phyloP scores from a whole-genome alignment of 768 basidiomycete species.

The Tephrocybe rancida region DNA sequence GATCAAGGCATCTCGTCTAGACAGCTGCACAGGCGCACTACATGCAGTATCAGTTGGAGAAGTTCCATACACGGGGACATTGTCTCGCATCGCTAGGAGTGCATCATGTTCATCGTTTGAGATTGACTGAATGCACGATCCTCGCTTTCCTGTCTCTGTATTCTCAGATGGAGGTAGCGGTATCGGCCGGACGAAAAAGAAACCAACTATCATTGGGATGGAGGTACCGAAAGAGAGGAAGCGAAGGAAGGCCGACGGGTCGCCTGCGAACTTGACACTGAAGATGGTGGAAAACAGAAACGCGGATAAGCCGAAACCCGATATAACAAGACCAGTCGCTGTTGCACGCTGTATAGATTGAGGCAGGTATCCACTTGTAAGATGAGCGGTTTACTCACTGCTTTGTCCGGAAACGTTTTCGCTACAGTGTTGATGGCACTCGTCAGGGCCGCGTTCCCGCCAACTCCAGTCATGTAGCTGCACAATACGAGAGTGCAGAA shows the following conservation, averaged over 20 bases:
- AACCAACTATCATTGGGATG: conserved; percentile 75
- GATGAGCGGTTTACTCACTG: too few relatives aligned
- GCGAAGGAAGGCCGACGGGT: conserved; percentile 77
- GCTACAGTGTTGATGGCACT: conserved; percentile 80
- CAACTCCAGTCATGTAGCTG: conserved; percentile 74
- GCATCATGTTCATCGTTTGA: not conserved
- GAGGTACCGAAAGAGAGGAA: conserved; percentile 79
- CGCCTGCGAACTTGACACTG: conserved; percentile 69
- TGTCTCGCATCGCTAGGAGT: not conserved
- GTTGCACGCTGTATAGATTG: conserved; percentile 61
- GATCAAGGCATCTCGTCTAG: conserved; percentile 15
- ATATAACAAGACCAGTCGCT: conserved; percentile 76
- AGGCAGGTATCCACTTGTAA: not conserved
- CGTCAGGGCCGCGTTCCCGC: conserved; percentile 71
- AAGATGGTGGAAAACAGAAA: conserved; percentile 86
- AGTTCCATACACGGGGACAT: not conserved
- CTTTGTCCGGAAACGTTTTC: conserved; percentile 78
- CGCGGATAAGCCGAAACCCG: conserved; percentile 89
- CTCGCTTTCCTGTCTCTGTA: not conserved
- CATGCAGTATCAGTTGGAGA: not conserved
- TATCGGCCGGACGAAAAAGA: conserved; percentile 68
- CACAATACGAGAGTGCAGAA: conserved; percentile 59
- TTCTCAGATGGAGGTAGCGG: conserved; percentile 48
- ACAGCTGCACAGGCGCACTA: not conserved
- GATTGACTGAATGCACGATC: too few relatives aligned